phyloP scores from a whole-genome alignment of 1,139 yeast genomes.

The Keqinozyma sinolaborantium region DNA sequence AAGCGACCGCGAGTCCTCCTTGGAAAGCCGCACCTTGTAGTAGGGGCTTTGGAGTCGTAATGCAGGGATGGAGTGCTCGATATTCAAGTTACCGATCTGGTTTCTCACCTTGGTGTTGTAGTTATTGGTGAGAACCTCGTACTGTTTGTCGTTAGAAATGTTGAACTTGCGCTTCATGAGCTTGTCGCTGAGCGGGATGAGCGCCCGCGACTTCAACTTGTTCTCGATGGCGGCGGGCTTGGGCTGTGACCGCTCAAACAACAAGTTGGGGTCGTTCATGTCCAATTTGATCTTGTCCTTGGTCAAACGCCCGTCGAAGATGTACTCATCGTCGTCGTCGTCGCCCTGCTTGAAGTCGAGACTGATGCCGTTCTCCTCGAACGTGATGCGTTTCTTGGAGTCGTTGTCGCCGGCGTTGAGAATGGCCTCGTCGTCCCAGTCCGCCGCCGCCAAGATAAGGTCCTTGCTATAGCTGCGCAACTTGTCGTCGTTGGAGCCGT shows the following conservation, averaged over 20 bases:
- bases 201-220: conserved; percentile 23
- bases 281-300: conserved; percentile 54
- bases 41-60: conserved; percentile 84
- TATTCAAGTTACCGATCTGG: conserved; percentile 84
- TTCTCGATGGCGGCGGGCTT: conserved; percentile 20
- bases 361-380: conserved; percentile 11
- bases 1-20: conserved; percentile 69
- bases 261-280: conserved; percentile 80
- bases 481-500: conserved; percentile 35
- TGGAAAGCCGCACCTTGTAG: conserved; percentile 74
- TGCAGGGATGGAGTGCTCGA: conserved; percentile 92
- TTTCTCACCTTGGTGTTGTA: conserved; percentile 91
- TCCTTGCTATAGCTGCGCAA: conserved; percentile 51
- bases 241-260: conserved; percentile 48
- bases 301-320: conserved; percentile 70
- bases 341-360: conserved; percentile 28
- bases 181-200: conserved; percentile 49
- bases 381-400: background rate
- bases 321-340: conserved; percentile 71
- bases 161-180: conserved; percentile 58
- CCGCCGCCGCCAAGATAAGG: conserved; percentile 69
- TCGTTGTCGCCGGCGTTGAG: conserved; percentile 44
- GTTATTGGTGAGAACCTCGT: conserved; percentile 77
- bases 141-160: conserved; percentile 84
- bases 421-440: conserved; percentile 76